Base-by-base conservation (phyloP, 768 basidiomycete genomes). In the Rhizopogon rudus region DNA sequence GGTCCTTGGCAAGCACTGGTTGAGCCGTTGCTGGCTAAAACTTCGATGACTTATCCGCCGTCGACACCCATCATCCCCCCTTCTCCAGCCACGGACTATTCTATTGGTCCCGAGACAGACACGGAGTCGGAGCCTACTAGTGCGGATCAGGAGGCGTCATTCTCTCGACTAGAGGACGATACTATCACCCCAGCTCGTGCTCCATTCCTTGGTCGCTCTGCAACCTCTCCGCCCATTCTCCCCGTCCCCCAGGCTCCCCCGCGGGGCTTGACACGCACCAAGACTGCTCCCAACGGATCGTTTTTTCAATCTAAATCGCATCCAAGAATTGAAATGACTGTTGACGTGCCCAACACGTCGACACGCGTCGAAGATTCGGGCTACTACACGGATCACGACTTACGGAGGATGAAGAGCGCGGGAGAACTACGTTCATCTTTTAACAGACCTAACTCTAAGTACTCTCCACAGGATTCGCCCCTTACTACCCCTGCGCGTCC, bases 1-100 rank as follows among this genome's bases (percentile, higher is more conserved):
- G 91, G 90, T 7, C 91, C 92, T 1, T 97, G 94, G 92, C 85
- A 87, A 65, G 86, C 90, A 33, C 77, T 99, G 52, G 85, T 97
- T 25, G 89, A 88, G 55, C 93, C 94, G 0, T 76, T 98, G 46
- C 75, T 94, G 8, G 78, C 84, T 51, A 84, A 84, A 65, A 67
- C 74, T 22, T 81, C 84, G 25, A 70, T 77, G 63, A 80, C 81
- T 33, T 87, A 83, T 71, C 84, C 86, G 40, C 82, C 81, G 13
- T 84, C 83, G 17, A 85, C 84, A 2, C 86, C 86, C 29, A 76
- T 78, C 41, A 75, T 83, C 57, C 80, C 83, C 40, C 68, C 76
- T 41, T 71, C 71, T 20, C 81, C 84, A 25, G 74, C 78, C 33
- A 74, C 71, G 50, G 74, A 76, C 40, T 78, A 81, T 52, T 72